phyloP scores from a whole-genome alignment of 2,329 filamentous ascomycete genomes.

The Sordariomycetes sp. region DNA sequence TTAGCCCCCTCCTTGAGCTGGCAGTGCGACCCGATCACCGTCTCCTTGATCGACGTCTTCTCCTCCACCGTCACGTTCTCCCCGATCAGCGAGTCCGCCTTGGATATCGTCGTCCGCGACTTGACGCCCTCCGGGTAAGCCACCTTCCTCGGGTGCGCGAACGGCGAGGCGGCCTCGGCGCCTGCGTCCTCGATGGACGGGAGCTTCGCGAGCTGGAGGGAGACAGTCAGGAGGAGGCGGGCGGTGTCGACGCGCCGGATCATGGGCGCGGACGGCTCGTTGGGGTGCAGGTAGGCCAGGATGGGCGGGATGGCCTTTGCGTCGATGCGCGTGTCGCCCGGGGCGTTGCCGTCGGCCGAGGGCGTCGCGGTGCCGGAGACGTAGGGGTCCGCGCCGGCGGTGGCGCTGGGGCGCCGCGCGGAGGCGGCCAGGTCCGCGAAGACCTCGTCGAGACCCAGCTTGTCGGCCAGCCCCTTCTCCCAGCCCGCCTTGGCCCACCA shows the following conservation, averaged over 20 bases:
- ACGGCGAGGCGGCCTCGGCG: slow-evolving; percentile 47
- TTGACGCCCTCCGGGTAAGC: slow-evolving; percentile 75
- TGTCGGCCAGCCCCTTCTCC: slow-evolving; percentile 70
- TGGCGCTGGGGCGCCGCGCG: background rate
- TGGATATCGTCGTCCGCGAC: slow-evolving; percentile 66
- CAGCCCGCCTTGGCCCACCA: slow-evolving; percentile 95
- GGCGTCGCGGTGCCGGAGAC: slow-evolving; percentile 4
- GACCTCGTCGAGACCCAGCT: slow-evolving; percentile 38
- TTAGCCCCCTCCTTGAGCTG: slow-evolving; percentile 78
- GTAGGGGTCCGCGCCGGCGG: background rate
- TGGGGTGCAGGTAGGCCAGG: slow-evolving; percentile 69
- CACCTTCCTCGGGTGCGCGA: slow-evolving; percentile 68
- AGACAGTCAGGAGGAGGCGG: slow-evolving; percentile 66
- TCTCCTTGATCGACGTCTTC: slow-evolving; percentile 85
- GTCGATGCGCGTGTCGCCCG: slow-evolving; percentile 1
- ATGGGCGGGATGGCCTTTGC: slow-evolving; percentile 49
- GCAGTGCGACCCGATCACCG: slow-evolving; percentile 76
- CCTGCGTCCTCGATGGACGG: slow-evolving; percentile 55
- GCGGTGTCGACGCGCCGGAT: slow-evolving; percentile 84
- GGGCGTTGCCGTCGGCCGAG: background rate
- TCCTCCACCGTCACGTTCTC: slow-evolving; percentile 85
- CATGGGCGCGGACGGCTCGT: slow-evolving; percentile 39
- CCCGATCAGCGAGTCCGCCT: slow-evolving; percentile 68
- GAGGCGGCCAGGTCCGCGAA: slow-evolving; percentile 5
- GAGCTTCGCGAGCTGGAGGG: slow-evolving; percentile 76